Percentiles rank a stretch among this genome's conserved stretches.
Conservation (phyloP, 257 asterid species). For the Galeopsis tetrahit region DNA sequence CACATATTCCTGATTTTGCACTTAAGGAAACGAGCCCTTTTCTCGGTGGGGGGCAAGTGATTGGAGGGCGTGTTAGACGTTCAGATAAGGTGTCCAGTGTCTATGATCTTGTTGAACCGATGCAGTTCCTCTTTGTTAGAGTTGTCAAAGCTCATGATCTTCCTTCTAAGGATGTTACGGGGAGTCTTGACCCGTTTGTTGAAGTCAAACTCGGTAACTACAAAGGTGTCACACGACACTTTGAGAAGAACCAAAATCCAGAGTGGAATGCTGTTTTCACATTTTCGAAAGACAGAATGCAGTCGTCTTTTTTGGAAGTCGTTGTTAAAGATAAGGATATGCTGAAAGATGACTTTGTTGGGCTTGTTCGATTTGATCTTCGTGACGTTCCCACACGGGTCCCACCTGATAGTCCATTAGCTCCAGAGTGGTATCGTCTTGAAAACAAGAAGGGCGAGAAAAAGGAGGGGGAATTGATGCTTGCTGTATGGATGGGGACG, state of each 20-base stretch:
- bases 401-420: constrained; percentile 97
- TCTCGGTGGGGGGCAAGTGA: constrained; percentile 84
- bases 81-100: constrained; percentile 57
- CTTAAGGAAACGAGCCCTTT: constrained; percentile 84
- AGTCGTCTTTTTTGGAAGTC: constrained; percentile 73
- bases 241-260: constrained; percentile 70
- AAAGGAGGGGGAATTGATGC: constrained; percentile 75
- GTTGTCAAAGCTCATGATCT: constrained; percentile 84
- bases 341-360: constrained; percentile 80
- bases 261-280: constrained; percentile 91
- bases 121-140: constrained; percentile 88
- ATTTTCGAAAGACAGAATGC: constrained; percentile 74
- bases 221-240: constrained; percentile 78
- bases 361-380: constrained; percentile 63
- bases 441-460: constrained; percentile 76
- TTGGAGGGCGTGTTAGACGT: constrained; percentile 67
- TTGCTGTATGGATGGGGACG: constrained; percentile 94
- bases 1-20: constrained; percentile 62
- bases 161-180: constrained; percentile 68
- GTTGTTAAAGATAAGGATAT: constrained; percentile 73
- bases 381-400: constrained; percentile 81
- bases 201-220: constrained; percentile 92
- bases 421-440: constrained; percentile 90
- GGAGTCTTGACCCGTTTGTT: constrained; percentile 86
- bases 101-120: constrained; percentile 91